Percentiles rank a stretch among this genome's conserved stretches.
Evolutionary conservation across 352 stramenopile genomes (phyloP).

Genomic region (Plasmopara viticola): DNA sequence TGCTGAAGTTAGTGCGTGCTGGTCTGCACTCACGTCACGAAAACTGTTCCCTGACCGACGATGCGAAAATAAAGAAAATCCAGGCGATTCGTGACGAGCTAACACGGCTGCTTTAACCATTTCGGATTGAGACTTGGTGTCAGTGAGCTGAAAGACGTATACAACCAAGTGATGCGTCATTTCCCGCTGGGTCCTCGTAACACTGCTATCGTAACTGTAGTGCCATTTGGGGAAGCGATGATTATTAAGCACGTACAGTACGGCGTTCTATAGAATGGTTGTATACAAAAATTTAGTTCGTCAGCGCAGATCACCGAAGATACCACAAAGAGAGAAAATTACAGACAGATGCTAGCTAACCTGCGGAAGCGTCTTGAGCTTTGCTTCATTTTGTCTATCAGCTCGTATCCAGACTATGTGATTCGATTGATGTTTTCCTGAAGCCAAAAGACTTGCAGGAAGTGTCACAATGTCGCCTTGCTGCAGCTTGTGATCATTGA

Average conservation of each 20-base stretch:
- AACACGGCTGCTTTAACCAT: constrained; percentile 20
- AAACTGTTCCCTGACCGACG: constrained; percentile 21
- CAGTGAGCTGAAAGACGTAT: constrained; percentile 31
- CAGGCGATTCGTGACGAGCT: constrained; percentile 28
- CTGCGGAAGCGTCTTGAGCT: constrained; percentile 7
- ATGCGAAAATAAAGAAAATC: constrained; percentile 33
- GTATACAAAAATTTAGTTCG: neutral
- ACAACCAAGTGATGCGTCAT: constrained; percentile 39
- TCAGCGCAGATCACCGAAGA: no score
- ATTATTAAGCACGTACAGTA: constrained; percentile 46
- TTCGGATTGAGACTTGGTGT: constrained; percentile 1
- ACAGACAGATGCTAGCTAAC: neutral
- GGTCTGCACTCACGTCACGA: constrained; percentile 6
- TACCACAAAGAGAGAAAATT: no score
- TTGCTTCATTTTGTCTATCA: constrained; percentile 31
- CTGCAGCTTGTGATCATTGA: constrained; percentile 13
- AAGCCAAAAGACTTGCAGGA: constrained; percentile 8
- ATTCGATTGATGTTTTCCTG: constrained; percentile 4
- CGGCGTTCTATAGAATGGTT: constrained; percentile 19
- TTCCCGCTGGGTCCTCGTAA: constrained; percentile 37
- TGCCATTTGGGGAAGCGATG: constrained; percentile 44
- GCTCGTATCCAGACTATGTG: constrained; percentile 31
- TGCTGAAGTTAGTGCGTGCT: neutral
- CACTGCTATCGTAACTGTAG: constrained; percentile 46
- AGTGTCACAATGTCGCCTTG: constrained; percentile 16